phyloP scores from a whole-genome alignment of 1,284 basidiomycete genomes.

The Microbotryum violaceum region DNA sequence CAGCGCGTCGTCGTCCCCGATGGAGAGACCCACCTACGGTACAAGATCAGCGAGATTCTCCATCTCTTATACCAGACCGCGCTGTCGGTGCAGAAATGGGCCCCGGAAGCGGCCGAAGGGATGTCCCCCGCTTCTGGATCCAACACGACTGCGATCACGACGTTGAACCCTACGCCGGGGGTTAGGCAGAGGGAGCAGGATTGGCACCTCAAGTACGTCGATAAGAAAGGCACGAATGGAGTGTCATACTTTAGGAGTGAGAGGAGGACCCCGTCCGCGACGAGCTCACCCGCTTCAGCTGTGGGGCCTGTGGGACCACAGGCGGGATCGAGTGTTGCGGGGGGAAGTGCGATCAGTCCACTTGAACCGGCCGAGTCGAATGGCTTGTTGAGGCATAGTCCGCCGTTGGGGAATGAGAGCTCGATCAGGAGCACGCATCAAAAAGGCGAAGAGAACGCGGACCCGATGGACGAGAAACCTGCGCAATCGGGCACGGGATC shows the following conservation, averaged over 20 bases:
- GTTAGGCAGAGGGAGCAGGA: slow-evolving; percentile 30
- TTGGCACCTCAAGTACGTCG: slow-evolving; percentile 22
- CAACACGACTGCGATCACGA: slow-evolving; percentile 25
- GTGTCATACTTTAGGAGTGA: slow-evolving; percentile 19
- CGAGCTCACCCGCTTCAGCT: slow-evolving; percentile 4
- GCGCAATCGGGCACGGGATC: neutral
- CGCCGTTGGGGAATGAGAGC: no score
- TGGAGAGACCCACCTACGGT: slow-evolving; percentile 37
- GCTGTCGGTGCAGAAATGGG: slow-evolving; percentile 29
- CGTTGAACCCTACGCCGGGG: slow-evolving; percentile 29
- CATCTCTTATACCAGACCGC: slow-evolving; percentile 84
- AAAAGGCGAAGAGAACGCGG: neutral
- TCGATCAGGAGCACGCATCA: no score
- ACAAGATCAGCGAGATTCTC: slow-evolving; percentile 83
- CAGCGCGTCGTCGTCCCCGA: slow-evolving; percentile 33
- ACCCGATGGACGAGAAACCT: neutral
- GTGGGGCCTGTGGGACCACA: neutral
- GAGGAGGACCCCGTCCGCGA: slow-evolving; percentile 9
- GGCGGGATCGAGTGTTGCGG: neutral
- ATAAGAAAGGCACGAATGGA: slow-evolving; percentile 13
- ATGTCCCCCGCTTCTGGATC: slow-evolving; percentile 18
- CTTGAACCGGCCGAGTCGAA: slow-evolving; percentile 15
- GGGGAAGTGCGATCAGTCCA: slow-evolving; percentile 18
- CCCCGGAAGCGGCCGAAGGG: slow-evolving; percentile 31
- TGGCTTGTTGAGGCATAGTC: neutral